phyloP scores from a whole-genome alignment of 176 grass and related monocot genomes.

The Stipa capillata region DNA sequence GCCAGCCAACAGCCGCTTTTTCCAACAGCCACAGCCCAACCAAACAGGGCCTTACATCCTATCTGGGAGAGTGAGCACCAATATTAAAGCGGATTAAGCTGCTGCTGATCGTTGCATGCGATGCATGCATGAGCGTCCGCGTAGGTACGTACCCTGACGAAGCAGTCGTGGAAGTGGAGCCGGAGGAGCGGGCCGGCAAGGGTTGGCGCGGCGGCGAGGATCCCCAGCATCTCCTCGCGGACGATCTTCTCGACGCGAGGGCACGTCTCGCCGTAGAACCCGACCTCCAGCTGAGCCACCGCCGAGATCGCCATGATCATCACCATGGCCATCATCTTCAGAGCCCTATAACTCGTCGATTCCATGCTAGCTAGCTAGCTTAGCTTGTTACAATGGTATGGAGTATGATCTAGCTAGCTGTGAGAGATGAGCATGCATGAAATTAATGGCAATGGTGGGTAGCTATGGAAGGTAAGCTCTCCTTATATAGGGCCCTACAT shows the following conservation, averaged over 20 bases:
- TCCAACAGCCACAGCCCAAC: too few relatives aligned
- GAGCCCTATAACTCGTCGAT: not conserved
- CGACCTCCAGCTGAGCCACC: not conserved
- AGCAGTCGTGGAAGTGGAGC: conserved; percentile 96
- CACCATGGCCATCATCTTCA: not conserved
- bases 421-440: not conserved
- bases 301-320: not conserved
- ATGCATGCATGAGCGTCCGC: too few relatives aligned
- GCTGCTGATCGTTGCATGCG: too few relatives aligned
- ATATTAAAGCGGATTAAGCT: too few relatives aligned
- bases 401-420: not conserved
- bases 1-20: too few relatives aligned
- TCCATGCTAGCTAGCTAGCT: not conserved
- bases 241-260: not conserved
- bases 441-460: not conserved
- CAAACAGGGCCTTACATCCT: too few relatives aligned
- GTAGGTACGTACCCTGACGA: conserved; percentile 68
- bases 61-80: too few relatives aligned
- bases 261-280: conserved; percentile 19
- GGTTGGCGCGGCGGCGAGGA: not conserved
- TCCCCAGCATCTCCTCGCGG: not conserved
- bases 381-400: not conserved
- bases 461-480: not conserved
- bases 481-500: not conserved
- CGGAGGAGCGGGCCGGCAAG: conserved; percentile 24